Base-by-base conservation (phyloP, 2,329 filamentous ascomycete genomes). In the Raffaelea albimanens region DNA sequence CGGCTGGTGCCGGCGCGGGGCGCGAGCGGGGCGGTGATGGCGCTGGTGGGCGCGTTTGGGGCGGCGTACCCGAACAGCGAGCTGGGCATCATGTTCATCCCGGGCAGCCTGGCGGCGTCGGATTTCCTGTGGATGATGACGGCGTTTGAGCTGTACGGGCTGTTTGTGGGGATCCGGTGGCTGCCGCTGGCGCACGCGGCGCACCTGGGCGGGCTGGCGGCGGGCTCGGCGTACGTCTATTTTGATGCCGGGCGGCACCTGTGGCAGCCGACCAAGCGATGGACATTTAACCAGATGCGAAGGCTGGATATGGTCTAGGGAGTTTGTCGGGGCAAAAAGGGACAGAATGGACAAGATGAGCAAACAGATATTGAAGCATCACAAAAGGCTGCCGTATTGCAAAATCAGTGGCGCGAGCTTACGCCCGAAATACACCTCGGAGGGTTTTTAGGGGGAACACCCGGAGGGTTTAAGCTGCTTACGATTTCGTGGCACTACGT, bases 1-100 rank as follows among this genome's bases (percentile, higher is more conserved):
- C 53, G 56, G 10, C 25, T 53, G 21, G 36, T 45, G 1, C 46
- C 52, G 3, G 53, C 51, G 9, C 50, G 57, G 4, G 58, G 58
- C n/a, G 57, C 57, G 29, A 57, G 55, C 20, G 58, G 58, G 2
- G 57, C 56, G 18, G 48, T 58, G 36, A 55, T 56, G 47, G 56
- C 54, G 7, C 33, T 57, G 5, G 51, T 60, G 2, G 53, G 55
- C 34, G 56, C 54, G 1, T 60, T 51, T 40, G 54, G 51, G 3
- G 50, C 49, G 48, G 39, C 53, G 4, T 52, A 51, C 25, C 55
- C 57, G 1, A 43, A 57, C 13, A 31, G 38, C 5, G 29, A 44
- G 3, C 43, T 60, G 16, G 52, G 54, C 20, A 44, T 59, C 5
- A 41, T 57, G 2, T 44, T 57, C 2, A 19, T 59, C 0, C 56